Conservation (phyloP, 2,329 filamentous ascomycete genomes). For the Pseudodiploospora longispora region DNA sequence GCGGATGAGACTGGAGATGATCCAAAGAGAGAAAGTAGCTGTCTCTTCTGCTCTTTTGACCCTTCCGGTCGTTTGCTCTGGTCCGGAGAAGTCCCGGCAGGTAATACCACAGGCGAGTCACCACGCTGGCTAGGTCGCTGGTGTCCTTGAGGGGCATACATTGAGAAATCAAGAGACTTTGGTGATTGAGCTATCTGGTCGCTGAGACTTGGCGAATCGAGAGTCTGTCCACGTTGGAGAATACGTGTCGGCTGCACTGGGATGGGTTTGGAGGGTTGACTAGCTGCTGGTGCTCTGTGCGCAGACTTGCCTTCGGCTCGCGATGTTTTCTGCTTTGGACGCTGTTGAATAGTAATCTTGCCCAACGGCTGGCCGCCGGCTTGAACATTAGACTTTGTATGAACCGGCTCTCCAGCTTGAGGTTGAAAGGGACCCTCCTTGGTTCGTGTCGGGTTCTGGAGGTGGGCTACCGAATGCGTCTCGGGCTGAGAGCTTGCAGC, state of each 20-base stretch:
- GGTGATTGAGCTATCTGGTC: constrained; percentile 1
- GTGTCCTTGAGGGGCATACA: constrained; percentile 13
- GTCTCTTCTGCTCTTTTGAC: constrained; percentile 24
- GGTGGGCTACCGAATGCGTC: not conserved
- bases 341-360: no score
- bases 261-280: no score
- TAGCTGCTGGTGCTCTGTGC: no score
- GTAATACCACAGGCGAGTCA: constrained; percentile 10
- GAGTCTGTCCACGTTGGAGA: constrained; percentile 25
- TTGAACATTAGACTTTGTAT: no score
- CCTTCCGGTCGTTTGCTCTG: constrained; percentile 15
- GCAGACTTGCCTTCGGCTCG: no score
- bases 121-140: constrained; percentile 10
- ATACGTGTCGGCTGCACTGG: constrained; percentile 23
- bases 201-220: not conserved
- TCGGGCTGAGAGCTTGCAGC: no score
- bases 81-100: constrained; percentile 8
- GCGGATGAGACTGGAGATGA: constrained; percentile 22
- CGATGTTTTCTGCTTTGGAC: no score
- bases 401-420: no score
- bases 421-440: no score
- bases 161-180: constrained; percentile 15
- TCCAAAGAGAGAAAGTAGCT: constrained; percentile 55
- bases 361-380: no score
- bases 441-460: not conserved